Conservation (phyloP, 2,329 filamentous ascomycete species). For the Teratosphaeriaceae sp. region DNA sequence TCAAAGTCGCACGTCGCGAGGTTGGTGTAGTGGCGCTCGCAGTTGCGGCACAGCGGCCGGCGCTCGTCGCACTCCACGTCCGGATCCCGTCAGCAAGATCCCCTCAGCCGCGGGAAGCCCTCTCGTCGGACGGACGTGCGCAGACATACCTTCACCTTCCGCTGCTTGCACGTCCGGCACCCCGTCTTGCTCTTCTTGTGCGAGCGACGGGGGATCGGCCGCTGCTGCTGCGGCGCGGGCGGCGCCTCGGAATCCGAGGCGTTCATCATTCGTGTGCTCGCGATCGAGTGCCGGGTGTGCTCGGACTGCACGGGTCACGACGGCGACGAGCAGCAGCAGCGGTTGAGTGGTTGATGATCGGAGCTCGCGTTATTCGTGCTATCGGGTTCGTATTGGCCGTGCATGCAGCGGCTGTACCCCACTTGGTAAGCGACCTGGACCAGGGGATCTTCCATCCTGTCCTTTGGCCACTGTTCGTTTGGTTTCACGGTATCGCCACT, state of each 20-base stretch:
- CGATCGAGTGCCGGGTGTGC: no score
- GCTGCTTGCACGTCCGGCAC: slow-evolving; percentile 4
- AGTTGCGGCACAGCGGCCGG: slow-evolving; percentile 5
- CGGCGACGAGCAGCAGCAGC: not conserved
- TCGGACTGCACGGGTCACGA: no score
- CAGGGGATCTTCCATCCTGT: not conserved
- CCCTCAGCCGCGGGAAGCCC: no score
- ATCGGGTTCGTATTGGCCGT: slow-evolving; percentile 1
- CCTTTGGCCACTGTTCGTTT: no score
- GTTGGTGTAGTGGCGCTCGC: slow-evolving; percentile 7
- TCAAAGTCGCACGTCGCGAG: slow-evolving; percentile 8
- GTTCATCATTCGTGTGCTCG: not conserved
- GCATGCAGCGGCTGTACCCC: not conserved
- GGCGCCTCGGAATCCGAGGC: not conserved
- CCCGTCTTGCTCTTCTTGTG: slow-evolving; percentile 18
- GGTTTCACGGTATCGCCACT: not conserved
- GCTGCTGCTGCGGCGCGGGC: not conserved
- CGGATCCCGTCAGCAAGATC: not conserved
- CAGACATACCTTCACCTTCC: slow-evolving; percentile 6
- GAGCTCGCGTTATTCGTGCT: slow-evolving; percentile 2
- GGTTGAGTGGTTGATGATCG: not conserved
- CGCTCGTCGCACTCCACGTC: slow-evolving; percentile 7
- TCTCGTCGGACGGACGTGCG: no score
- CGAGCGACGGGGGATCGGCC: slow-evolving; percentile 4
- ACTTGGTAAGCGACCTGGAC: not conserved